phyloP scores from a whole-genome alignment of 2,329 filamentous ascomycete genomes.

The Beauveria scarabaeidicola region DNA sequence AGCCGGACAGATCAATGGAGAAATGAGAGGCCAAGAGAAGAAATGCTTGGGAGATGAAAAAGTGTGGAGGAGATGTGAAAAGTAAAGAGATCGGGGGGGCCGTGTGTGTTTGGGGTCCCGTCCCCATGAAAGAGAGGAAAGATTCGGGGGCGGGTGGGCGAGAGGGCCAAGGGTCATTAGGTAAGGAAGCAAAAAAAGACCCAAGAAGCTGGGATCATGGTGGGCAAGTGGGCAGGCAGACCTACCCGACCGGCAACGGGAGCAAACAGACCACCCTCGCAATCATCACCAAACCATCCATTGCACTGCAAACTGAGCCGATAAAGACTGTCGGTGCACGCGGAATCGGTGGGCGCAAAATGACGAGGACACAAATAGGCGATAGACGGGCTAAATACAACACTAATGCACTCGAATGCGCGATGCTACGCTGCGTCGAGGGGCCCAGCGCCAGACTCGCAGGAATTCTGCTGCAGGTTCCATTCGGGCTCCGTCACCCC shows the following conservation, averaged over 20 bases:
- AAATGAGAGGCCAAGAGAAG: neutral
- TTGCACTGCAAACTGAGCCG: no score
- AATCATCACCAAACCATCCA: no score
- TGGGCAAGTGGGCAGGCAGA: neutral
- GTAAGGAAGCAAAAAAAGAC: neutral
- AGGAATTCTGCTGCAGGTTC: neutral
- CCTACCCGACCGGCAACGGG: no score
- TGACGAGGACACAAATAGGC: neutral
- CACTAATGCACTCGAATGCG: slow-evolving; percentile 3
- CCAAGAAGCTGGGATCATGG: neutral
- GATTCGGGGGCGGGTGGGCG: slow-evolving; percentile 3
- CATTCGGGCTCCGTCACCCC: neutral
- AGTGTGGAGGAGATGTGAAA: slow-evolving; percentile 6
- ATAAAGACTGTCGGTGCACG: neutral
- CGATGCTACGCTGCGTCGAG: slow-evolving; percentile 2
- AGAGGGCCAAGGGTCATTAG: neutral
- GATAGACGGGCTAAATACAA: neutral
- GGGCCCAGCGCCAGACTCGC: neutral
- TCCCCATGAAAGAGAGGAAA: slow-evolving; percentile 6
- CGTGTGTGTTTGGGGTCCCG: slow-evolving; percentile 6
- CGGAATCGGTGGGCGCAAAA: neutral
- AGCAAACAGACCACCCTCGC: no score
- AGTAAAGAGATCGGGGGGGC: slow-evolving; percentile 7
- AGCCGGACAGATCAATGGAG: neutral
- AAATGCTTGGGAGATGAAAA: neutral